A percentile compares a stretch with the other conserved stretches of the same genome.
These are phyloP conservation scores for Wickerhamiella sorbophila DNA, from an alignment of 805 yeast genomes.

Conservation along the genomic window DNA sequence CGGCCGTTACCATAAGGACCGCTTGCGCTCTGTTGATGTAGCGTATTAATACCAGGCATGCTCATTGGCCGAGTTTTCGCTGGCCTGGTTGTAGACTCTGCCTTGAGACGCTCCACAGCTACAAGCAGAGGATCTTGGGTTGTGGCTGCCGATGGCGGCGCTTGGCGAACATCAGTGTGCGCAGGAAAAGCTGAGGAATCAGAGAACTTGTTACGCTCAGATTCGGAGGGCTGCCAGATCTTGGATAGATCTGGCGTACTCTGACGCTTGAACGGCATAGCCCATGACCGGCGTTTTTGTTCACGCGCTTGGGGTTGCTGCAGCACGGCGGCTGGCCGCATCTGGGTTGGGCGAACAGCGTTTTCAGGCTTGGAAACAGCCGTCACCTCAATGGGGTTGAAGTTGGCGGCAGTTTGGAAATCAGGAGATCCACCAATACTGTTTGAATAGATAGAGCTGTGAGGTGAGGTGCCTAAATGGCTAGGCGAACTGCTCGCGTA, in stretches of 20 bases:
- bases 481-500: constrained; percentile 13
- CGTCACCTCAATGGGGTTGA: neutral
- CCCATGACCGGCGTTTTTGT: constrained; percentile 27
- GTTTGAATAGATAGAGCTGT: constrained; percentile 18
- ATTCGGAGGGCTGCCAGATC: constrained; percentile 15
- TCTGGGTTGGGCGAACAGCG: neutral
- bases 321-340: neutral
- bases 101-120: constrained; percentile 33
- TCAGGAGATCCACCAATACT: constrained; percentile 4
- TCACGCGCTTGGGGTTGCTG: neutral
- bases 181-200: constrained; percentile 3
- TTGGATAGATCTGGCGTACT: constrained; percentile 22
- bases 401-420: neutral
- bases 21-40: neutral
- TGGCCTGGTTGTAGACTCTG: constrained; percentile 1
- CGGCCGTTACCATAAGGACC: constrained; percentile 5
- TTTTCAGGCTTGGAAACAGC: neutral
- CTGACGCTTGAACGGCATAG: constrained; percentile 30
- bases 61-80: constrained; percentile 9
- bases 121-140: constrained; percentile 37
- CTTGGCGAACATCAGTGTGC: neutral
- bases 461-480: constrained; percentile 13
- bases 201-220: neutral
- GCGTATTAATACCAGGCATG: constrained; percentile 8
- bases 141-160: neutral